Base-by-base conservation (phyloP, 2,329 filamentous ascomycete species). In the Trichoderma brevicompactum region DNA sequence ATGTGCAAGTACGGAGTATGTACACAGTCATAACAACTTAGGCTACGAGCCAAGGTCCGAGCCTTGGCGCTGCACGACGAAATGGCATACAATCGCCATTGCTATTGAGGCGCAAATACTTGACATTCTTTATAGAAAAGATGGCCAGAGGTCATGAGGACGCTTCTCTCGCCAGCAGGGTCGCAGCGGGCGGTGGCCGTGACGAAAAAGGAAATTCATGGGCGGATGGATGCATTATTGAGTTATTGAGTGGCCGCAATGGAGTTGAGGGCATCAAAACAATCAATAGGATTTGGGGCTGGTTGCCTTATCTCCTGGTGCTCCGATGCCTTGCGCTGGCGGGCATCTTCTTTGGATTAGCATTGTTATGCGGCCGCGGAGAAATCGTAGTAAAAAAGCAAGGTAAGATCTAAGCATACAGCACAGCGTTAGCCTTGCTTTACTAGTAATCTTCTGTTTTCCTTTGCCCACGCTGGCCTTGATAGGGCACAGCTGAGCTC, bases 331-430 rank as follows among this genome's bases (percentile, higher is more conserved):
- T n/a, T 17, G 13, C 32, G 3, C 19, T 40, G 44, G 44, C 56
- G 56, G 56, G 34, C 56, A 34, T 19, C 50, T 28, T 40, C 54
- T 10, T 32, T 9, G 44, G 44, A 60, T 49, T 28, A 41, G 53
- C 9, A 41, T 41, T 38, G 17, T 36, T 19, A 6, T 50, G 56
- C 56, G 56, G 56, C 56, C 56, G 44, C 56, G 56, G 36, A 40
- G 36, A 50, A 50, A 32, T 32, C 12, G 34, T 34, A 41, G 36
- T 10, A 15, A 15, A 43, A 48, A 41, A 43, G 19, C 46, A 52
- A 52, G 58, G 58, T 52, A 43, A 52, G 58, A 61, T 61, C 58
- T 61, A 61, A 61, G 46, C 58, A 61, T 61, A 52, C 58, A 38
- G 38, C 12, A 61, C 38, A 52, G 46, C 43, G 38, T 43, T 61